Conservation (phyloP, 139 green algal species). For the Coelastrella sp. region DNA sequence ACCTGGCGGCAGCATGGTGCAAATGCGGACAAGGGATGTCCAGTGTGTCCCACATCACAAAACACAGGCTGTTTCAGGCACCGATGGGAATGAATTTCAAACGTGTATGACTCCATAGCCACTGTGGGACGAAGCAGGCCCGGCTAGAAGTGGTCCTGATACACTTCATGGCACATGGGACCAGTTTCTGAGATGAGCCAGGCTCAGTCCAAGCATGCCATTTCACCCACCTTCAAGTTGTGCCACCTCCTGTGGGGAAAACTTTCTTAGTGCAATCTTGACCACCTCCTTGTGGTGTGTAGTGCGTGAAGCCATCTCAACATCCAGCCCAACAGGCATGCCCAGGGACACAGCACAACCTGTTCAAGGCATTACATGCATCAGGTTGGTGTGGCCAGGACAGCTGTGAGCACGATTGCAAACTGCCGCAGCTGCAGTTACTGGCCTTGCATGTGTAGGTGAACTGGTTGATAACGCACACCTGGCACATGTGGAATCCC, state of each 20-base stretch:
- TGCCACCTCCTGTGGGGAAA: slow-evolving; percentile 60
- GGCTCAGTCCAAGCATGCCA: neutral
- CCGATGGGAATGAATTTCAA: neutral
- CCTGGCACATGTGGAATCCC: too few species aligned
- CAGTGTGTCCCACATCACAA: neutral
- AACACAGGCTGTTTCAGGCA: neutral
- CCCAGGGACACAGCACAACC: slow-evolving; percentile 52
- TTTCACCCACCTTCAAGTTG: slow-evolving; percentile 56
- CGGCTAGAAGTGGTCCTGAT: too few species aligned
- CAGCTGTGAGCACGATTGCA: too few species aligned
- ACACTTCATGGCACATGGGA: too few species aligned
- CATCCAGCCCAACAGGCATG: slow-evolving; percentile 74
- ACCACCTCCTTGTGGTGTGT: slow-evolving; percentile 54
- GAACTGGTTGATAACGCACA: neutral
- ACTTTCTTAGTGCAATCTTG: slow-evolving; percentile 64
- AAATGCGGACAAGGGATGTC: neutral
- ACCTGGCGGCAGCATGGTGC: neutral
- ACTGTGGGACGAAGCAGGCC: neutral
- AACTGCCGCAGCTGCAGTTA: too few species aligned
- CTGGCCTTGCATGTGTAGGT: neutral
- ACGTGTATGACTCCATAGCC: neutral
- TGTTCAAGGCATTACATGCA: neutral
- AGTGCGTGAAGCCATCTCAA: slow-evolving; percentile 60
- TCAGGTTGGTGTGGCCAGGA: neutral
- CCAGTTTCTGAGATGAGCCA: neutral